These are phyloP conservation scores for Alternaria metachromatica DNA, from an alignment of 2,329 filamentous ascomycete species.

Conservation along the genomic window DNA sequence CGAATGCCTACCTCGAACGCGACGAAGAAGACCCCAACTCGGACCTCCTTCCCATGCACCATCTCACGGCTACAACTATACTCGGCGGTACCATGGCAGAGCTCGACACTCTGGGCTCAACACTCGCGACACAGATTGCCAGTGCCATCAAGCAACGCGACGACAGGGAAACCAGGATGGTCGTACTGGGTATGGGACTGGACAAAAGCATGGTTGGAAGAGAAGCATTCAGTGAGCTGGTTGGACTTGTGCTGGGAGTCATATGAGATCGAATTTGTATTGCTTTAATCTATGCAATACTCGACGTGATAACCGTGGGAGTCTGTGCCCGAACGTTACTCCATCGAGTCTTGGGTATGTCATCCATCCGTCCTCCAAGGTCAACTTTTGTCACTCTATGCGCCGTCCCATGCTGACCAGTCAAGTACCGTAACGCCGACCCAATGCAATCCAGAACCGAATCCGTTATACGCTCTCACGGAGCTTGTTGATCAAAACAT, in stretches of 20 bases:
- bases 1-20: conserved; percentile 52
- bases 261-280: conserved; percentile 28
- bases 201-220: conserved; percentile 59
- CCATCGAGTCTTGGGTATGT: conserved; percentile 5
- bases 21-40: conserved; percentile 48
- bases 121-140: conserved; percentile 88
- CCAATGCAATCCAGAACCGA: conserved; percentile 21
- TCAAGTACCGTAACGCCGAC: conserved; percentile 31
- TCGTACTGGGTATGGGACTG: conserved; percentile 66
- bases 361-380: background rate
- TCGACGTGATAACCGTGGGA: background rate
- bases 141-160: conserved; percentile 76
- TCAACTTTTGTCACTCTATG: background rate
- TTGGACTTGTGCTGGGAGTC: conserved; percentile 51
- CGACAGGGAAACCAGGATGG: conserved; percentile 65
- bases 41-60: conserved; percentile 73
- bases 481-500: conserved; percentile 73
- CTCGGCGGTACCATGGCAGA: conserved; percentile 82
- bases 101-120: conserved; percentile 82
- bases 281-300: background rate
- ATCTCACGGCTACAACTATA: conserved; percentile 85
- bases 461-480: conserved; percentile 26
- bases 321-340: background rate
- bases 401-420: conserved; percentile 28
- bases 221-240: conserved; percentile 52